Evolutionary conservation across 2,329 filamentous ascomycete species (phyloP).

Genomic region (Xylaria digitata): DNA sequence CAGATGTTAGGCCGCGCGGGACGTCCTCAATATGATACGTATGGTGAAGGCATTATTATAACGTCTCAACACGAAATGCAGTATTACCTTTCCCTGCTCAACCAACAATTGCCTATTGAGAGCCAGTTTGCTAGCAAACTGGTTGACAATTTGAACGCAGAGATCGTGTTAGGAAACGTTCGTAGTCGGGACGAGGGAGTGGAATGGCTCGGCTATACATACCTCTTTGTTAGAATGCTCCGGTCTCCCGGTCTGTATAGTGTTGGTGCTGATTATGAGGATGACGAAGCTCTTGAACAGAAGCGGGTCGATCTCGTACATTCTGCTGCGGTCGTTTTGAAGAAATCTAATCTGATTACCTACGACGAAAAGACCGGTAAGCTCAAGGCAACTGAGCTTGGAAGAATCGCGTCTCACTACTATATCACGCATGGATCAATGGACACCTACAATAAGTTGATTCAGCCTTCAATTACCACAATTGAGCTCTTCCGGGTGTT

Average conservation of each 20-base stretch:
- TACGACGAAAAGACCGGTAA: constrained; percentile 95
- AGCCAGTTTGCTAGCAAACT: constrained; percentile 94
- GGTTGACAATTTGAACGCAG: constrained; percentile 95
- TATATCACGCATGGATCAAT: constrained; percentile 98
- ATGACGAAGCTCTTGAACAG: constrained; percentile 91
- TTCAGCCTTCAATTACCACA: constrained; percentile 90
- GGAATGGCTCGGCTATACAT: constrained; percentile 99
- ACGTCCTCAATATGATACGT: constrained; percentile 95
- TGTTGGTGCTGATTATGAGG: constrained; percentile 94
- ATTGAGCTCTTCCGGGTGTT: constrained; percentile 98
- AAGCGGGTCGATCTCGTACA: constrained; percentile 98
- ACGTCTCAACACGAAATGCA: constrained; percentile 95
- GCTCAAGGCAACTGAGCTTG: constrained; percentile 90
- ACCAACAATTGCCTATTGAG: constrained; percentile 97
- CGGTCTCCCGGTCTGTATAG: constrained; percentile 94
- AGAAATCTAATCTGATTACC: constrained; percentile 89
- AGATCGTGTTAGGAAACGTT: constrained; percentile 93
- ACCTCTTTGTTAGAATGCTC: constrained; percentile 97
- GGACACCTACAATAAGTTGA: constrained; percentile 95
- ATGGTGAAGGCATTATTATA: constrained; percentile 98
- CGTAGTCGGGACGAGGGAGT: constrained; percentile 93
- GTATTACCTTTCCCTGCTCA: constrained; percentile 95
- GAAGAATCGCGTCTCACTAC: constrained; percentile 96
- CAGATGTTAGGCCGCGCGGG: constrained; percentile 99
- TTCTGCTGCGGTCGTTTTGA: constrained; percentile 87